phyloP scores from a whole-genome alignment of 345 rosid genomes.

The Eucalyptus cloeziana region DNA sequence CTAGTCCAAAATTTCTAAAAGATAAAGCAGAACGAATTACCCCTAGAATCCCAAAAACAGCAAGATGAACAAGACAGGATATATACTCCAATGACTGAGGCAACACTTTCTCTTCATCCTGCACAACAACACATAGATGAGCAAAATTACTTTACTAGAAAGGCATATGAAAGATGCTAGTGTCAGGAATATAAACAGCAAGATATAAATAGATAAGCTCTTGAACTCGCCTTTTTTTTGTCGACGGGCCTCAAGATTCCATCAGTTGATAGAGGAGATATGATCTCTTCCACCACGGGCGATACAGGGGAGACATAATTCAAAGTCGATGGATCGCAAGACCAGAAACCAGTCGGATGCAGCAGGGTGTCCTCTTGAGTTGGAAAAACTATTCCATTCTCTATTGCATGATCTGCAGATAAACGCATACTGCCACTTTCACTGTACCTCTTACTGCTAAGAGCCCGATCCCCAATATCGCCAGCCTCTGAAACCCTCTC shows the following conservation, averaged over 20 bases:
- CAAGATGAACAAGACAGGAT: slow-evolving; percentile 44
- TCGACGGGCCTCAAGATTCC: slow-evolving; percentile 19
- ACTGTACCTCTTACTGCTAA: slow-evolving; percentile 29
- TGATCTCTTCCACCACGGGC: slow-evolving; percentile 23
- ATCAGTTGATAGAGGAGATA: slow-evolving; percentile 35
- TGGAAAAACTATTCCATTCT: slow-evolving; percentile 17
- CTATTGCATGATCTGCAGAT: slow-evolving; percentile 13
- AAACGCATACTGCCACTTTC: slow-evolving; percentile 24
- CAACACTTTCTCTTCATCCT: slow-evolving; percentile 22
- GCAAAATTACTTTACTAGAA: not conserved
- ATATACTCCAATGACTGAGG: slow-evolving; percentile 38
- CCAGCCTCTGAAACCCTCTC: slow-evolving; percentile 83
- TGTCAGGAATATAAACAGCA: not conserved
- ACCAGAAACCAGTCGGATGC: slow-evolving; percentile 1
- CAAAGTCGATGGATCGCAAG: slow-evolving; percentile 6
- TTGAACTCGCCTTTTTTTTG: slow-evolving; percentile 11
- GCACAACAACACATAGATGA: not conserved
- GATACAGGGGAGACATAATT: slow-evolving; percentile 12
- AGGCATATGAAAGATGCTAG: not conserved
- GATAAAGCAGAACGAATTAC: slow-evolving; percentile 6
- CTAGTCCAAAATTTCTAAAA: not conserved
- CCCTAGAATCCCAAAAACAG: slow-evolving; percentile 80
- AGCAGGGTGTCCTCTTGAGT: slow-evolving; percentile 7
- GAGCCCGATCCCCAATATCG: slow-evolving; percentile 77
- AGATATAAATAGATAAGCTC: not conserved